Percentiles rank a stretch among this genome's conserved stretches.
These are phyloP conservation scores for Domatiomyces catenatus DNA, from an alignment of 2,329 filamentous ascomycete genomes.

Conservation along the genomic window DNA sequence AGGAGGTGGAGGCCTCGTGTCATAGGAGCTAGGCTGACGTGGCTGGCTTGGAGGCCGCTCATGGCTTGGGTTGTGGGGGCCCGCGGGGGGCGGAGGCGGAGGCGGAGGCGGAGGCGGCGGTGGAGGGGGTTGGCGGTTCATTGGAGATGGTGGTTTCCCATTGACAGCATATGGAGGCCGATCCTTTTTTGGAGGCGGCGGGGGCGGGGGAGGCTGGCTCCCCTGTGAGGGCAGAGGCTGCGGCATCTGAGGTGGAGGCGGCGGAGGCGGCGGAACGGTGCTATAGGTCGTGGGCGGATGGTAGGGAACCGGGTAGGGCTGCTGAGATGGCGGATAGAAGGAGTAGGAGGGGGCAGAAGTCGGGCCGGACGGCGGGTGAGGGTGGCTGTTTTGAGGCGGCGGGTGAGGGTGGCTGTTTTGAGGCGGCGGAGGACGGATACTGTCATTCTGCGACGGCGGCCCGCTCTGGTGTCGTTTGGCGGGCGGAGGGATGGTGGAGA, in stretches of 20 bases:
- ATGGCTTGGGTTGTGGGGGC: not conserved
- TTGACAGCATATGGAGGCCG: constrained; percentile 4
- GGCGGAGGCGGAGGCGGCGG: constrained; percentile 6
- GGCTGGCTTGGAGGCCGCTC: not conserved
- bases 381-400: constrained; percentile 2
- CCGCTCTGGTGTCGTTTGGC: constrained; percentile 16
- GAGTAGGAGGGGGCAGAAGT: constrained; percentile 6
- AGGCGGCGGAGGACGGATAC: constrained; percentile 2
- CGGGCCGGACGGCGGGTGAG: not conserved
- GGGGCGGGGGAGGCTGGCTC: not conserved
- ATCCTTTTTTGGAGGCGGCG: constrained; percentile 1
- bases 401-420: constrained; percentile 3
- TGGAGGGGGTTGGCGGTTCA: constrained; percentile 3
- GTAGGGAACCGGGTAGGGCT: constrained; percentile 7
- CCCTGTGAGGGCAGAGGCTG: not conserved
- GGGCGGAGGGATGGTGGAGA: constrained; percentile 16
- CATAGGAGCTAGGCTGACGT: constrained; percentile 12
- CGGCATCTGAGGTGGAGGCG: constrained; percentile 1
- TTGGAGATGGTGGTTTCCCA: constrained; percentile 8
- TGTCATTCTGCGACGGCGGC: constrained; percentile 14
- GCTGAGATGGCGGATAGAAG: constrained; percentile 6
- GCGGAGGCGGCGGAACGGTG: constrained; percentile 3
- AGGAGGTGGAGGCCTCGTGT: constrained; percentile 6
- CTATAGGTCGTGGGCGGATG: constrained; percentile 8
- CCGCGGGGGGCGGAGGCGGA: constrained; percentile 2